Evolutionary conservation across 2,329 filamentous ascomycete species (phyloP).

Genomic region (Neofusicoccum cordaticola): DNA sequence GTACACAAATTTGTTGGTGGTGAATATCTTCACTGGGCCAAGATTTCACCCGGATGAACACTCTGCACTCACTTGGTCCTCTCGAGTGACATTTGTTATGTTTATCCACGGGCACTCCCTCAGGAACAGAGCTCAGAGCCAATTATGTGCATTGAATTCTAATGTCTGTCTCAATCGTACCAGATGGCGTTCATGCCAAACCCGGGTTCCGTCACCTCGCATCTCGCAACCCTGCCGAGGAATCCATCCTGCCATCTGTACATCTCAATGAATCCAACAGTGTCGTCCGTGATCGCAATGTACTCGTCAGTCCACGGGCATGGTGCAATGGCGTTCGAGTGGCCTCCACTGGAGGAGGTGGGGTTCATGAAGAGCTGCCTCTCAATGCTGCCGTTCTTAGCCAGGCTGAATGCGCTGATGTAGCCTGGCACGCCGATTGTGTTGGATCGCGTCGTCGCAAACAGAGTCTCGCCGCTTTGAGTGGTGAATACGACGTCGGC

Average conservation of each 20-base stretch:
- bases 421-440: conserved; percentile 74
- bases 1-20: no score
- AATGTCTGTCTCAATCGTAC: conserved; percentile 64
- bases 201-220: conserved; percentile 79
- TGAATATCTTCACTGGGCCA: background rate
- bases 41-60: conserved; percentile 5
- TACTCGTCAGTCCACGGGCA: conserved; percentile 84
- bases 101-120: background rate
- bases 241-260: conserved; percentile 85
- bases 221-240: conserved; percentile 70
- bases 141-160: background rate
- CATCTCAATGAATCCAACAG: conserved; percentile 83
- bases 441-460: conserved; percentile 81
- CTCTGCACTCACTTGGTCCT: background rate
- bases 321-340: conserved; percentile 83
- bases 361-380: conserved; percentile 76
- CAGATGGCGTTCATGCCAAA: conserved; percentile 97
- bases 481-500: conserved; percentile 79
- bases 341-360: conserved; percentile 81
- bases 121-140: no score
- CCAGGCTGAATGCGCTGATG: conserved; percentile 74
- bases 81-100: background rate
- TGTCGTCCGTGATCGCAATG: conserved; percentile 85
- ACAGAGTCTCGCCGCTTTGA: conserved; percentile 69
- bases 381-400: conserved; percentile 68